Base-by-base conservation (phyloP, 345 rosid genomes). In the Eutrema yunnanense region DNA sequence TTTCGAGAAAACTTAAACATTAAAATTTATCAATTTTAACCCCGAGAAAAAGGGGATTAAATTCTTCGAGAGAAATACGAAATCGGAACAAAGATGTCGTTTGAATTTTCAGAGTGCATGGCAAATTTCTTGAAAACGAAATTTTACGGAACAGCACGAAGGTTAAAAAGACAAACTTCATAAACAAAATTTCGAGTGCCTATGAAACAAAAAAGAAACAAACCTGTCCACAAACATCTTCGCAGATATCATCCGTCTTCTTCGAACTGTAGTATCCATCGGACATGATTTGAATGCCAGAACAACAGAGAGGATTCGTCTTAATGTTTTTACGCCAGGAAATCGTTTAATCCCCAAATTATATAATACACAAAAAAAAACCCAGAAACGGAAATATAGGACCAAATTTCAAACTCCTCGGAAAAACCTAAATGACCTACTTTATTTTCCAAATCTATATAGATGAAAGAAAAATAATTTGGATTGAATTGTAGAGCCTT, bases 211-310 rank as follows among this genome's bases (percentile, higher is more conserved):
- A 13, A 50, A 10, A n/a, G 14, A 29, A 33, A 3, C 10, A 52
- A 80, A 90, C 97, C 96, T 88, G 76, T 73, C 96, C 96, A 67
- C 96, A 90, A 72, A 90, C 92, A 37, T 88, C 79, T 55, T 80
- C 90, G 74, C 92, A 88, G 5, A 87, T 77, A 79, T 84, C 96
- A 78, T 90, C 97, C 52, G 97, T 86, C 81, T 93, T 93, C 91
- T 93, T 93, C 42, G 92, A 93, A 82, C 71, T 86, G 74, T 80
- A 86, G 70, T 87, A 85, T 53, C 88, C 92, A 67, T 83, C 88
- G 42, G 84, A 70, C 96, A 90, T 90, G 86, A 67, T 82, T 84
- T 72, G 19, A 55, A 5, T 11, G 29, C 19, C n/a, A 41, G 16
- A 43, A 14, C 5, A 61, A 67, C 10, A n/a, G n/a, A 46, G 26